Evolutionary conservation across 768 basidiomycete genomes (phyloP), one percentile per base, ranked within the genome.

Genomic region (Panaeolus cyanescens): DNA sequence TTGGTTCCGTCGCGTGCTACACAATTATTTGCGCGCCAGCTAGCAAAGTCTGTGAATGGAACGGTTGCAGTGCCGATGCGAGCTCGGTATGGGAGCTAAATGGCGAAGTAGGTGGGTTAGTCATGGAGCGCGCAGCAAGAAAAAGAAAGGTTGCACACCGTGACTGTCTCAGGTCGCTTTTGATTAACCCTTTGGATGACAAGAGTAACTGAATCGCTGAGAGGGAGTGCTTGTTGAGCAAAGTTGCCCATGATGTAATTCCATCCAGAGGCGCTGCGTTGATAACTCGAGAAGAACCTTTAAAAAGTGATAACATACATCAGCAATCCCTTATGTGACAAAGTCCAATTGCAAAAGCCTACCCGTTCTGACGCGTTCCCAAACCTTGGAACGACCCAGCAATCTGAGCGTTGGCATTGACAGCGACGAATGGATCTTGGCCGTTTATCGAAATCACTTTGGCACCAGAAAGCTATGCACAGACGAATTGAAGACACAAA

Each of bases 1-100:
- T 89, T 89, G 2, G 85, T 87, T 30, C 69, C 77, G 2, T 65
- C 60, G 7, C 73, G 76, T 13, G 83, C 82, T 7, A 78, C 69
- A 65, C 86, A 87, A 66, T 87, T 87, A 59, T 81, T 83, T 22
- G 74, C 75, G 28, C 80, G 76, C 70, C 80, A 85, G 8, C 84
- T 82, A 8, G 73, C 72, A 2, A 72, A 70, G 67, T 85, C 78
- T 1, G 82, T 82, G 67, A 85, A 88, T 17, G 76, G 68, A 20
- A 74, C 75, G 25, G 82, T 74, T 9, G 69, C 68, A 1, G 80
- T 72, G 25, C 80, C 79, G 62, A 86, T 77, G 39, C 83, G 79
- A 3, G 85, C 85, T 34, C 83, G 82, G 69, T 85, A 88, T 12
- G 86, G 85, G 56, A 87, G 70, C 85, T 87, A 45, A 6, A 55